A percentile compares a stretch with the other conserved stretches of the same genome.
These are phyloP conservation scores for Globisporangium recalcitrans DNA, from an alignment of 352 stramenopile species.

Conservation along the genomic window DNA sequence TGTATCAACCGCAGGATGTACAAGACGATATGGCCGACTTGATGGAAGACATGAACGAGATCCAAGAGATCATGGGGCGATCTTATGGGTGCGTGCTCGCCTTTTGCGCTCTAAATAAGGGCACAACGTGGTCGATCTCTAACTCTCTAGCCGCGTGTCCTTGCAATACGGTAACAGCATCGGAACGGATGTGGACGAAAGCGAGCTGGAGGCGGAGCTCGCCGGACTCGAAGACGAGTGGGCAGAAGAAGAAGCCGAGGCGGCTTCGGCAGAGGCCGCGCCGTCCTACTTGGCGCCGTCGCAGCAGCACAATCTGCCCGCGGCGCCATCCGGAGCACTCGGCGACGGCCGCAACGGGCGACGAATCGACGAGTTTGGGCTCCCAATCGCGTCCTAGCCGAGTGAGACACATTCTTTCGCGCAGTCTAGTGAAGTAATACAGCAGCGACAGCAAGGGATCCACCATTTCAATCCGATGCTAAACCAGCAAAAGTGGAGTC, in stretches of 20 bases:
- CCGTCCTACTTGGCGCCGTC: slow-evolving; percentile 61
- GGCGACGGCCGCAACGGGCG: slow-evolving; percentile 24
- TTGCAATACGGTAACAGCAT: too few species aligned
- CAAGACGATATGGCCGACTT: slow-evolving; percentile 96
- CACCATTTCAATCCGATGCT: neutral
- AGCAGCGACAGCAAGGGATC: neutral
- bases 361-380: slow-evolving; percentile 68
- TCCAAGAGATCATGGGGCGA: slow-evolving; percentile 94
- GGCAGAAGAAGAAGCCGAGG: slow-evolving; percentile 66
- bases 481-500: neutral
- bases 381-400: slow-evolving; percentile 36
- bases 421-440: slow-evolving; percentile 5
- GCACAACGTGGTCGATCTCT: neutral
- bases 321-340: slow-evolving; percentile 41
- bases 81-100: slow-evolving; percentile 84
- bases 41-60: slow-evolving; percentile 98
- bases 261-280: slow-evolving; percentile 34
- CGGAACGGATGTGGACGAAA: slow-evolving; percentile 92
- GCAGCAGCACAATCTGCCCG: slow-evolving; percentile 52
- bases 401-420: neutral
- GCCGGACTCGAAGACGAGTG: slow-evolving; percentile 93
- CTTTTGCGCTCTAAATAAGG: neutral
- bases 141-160: too few species aligned
- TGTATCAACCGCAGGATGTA: slow-evolving; percentile 57
- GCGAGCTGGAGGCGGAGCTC: slow-evolving; percentile 93